Evolutionary conservation across 495 filamentous ascomycete genomes (phyloP), one percentile per base, ranked within the genome.

Genomic region (Aspergillus carlsbadensis): DNA sequence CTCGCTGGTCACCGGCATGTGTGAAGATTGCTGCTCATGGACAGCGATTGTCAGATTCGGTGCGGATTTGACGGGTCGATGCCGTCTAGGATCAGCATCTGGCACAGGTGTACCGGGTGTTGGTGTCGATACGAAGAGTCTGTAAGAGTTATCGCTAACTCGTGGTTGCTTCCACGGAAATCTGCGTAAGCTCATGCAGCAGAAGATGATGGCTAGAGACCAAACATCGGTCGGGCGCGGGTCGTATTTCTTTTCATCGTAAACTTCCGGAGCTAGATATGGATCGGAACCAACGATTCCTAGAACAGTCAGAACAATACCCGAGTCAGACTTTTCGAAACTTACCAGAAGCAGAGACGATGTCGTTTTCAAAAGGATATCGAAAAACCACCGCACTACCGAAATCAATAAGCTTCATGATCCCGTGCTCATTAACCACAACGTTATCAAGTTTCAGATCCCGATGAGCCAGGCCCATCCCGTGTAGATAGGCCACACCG

Each of bases 401-500:
- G 75, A 99, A 99, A 70, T 99, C 94, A 59, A 99, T 99, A 47
- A 99, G 88, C 74, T 99, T 99, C 89, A 99, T 96, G 58, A 99
- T 97, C n/a, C 94, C 94, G 61, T 86, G 83, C 63, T 96, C 89
- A 62, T 92, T 98, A 45, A 99, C 91, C 43, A 99, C 94, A 14
- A 99, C 94, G 62, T 99, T 99, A 72, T 99, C 94, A 63, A 99
- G 71, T 70, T 99, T 99, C 60, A 99, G 68, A 81, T 99, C 94
- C 24, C 94, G 85, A 76, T 99, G 94, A 11, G 95, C 91, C 35
- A 99, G 75, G 6, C 94, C 94, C 88, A 96, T 96, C 65, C 87
- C 88, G 68, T 99, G 94, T 55, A 99, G 77, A 65, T 97, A 99
- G n/a, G 89, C 88, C n/a, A 98, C 91, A 35, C 94, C 94, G 63